Evolutionary conservation across 345 rosid species (phyloP).

Genomic region (Salix suchowensis): DNA sequence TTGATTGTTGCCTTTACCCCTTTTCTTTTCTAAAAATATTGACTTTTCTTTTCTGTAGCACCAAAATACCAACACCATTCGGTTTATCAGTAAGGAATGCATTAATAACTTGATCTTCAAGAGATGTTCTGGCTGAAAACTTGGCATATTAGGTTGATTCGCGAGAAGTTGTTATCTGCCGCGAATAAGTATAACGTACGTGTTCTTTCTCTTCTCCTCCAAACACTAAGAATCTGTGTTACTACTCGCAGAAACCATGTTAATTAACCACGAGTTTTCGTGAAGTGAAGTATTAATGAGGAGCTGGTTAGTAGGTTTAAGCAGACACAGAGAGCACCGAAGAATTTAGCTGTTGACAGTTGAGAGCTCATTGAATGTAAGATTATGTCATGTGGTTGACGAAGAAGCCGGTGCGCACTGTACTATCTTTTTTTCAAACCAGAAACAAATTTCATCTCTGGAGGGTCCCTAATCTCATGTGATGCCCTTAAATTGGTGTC

Average conservation of each 20-base stretch:
- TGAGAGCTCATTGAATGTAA: conserved; percentile 36
- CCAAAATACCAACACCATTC: neutral
- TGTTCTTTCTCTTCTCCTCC: neutral
- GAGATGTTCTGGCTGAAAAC: neutral
- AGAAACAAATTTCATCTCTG: neutral
- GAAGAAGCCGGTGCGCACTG: conserved; percentile 17
- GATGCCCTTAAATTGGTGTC: conserved; percentile 35
- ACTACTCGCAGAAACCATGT: neutral
- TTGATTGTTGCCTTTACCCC: no score
- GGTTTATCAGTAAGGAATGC: neutral
- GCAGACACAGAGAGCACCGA: neutral
- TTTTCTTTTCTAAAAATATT: neutral
- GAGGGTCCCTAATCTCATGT: conserved; percentile 34
- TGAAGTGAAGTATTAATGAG: conserved; percentile 15
- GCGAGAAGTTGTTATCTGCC: conserved; percentile 3
- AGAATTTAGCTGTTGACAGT: conserved; percentile 26
- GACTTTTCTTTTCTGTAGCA: neutral
- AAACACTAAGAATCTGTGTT: neutral
- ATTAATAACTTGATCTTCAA: neutral
- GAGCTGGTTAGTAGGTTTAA: conserved; percentile 23
- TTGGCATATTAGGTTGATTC: neutral
- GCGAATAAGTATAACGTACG: neutral
- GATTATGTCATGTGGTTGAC: neutral
- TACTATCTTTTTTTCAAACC: conserved; percentile 17
- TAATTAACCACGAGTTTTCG: neutral